Base-by-base conservation (phyloP, 768 basidiomycete genomes). In the Boletales sp. region DNA sequence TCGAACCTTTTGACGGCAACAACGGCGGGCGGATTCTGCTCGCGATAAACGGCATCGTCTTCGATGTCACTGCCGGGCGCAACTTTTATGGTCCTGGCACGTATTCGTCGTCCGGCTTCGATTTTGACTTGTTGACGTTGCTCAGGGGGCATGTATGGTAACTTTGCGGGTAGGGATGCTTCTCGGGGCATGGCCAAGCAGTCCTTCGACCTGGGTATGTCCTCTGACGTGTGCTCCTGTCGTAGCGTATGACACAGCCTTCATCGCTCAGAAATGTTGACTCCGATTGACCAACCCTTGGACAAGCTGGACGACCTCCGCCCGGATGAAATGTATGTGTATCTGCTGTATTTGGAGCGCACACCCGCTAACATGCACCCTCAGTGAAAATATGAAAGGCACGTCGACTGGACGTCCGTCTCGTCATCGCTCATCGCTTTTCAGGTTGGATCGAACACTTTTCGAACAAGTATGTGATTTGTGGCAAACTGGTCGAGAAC, bases 141-240 rank as follows among this genome's bases (percentile, higher is more conserved):
- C 37, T 28, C 57, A 96, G 95, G 85, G 60, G 95, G 94, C 0
- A 91, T 94, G 81, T 97, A 97, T 63, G 94, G 92, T 30, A 95
- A 94, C 70, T 98, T 99, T 74, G 94, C 96, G 3, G 96, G 95
- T 6, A 72, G 94, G 43, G 95, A 99, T 70, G 95, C 95, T 2
- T 94, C 91, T 14, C 75, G 94, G 34, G 94, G 95, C 5, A 94
- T 98, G 90, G 95, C 95, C 8, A 96, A 94, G 70, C 94, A 97
- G 71, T 95, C 93, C 3, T 97, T 96, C 57, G 94, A 94, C 44
- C 30, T 74, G n/a, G 91, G 94, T 91, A 61, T 46, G 86, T 62
- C 8, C 7, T 37, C n/a, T 18, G 18, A 13, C 4, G 25, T 25
- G 37, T 45, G 15, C 19, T n/a, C 37, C 5, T 21, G 11, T 7